Conservation (phyloP, 2,329 filamentous ascomycete species). For the Aspergillus sp. region DNA sequence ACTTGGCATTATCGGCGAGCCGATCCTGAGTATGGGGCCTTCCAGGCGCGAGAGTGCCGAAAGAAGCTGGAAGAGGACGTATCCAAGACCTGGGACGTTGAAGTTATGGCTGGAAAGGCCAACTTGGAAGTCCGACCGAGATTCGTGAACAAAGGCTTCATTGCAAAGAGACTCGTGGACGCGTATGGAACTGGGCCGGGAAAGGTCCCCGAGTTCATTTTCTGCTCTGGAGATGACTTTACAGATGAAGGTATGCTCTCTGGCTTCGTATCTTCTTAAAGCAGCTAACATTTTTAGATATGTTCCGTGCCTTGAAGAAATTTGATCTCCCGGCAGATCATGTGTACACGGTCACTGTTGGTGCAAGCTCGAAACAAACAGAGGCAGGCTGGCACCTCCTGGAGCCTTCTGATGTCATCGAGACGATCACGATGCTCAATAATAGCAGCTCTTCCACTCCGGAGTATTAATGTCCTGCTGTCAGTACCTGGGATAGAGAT, state of each 20-base stretch:
- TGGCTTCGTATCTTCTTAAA: not conserved
- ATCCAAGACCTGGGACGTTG: slow-evolving; percentile 80
- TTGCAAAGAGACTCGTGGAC: slow-evolving; percentile 79
- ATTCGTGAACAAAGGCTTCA: slow-evolving; percentile 98
- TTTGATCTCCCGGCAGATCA: slow-evolving; percentile 64
- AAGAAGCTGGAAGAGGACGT: slow-evolving; percentile 79
- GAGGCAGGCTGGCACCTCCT: slow-evolving; percentile 87
- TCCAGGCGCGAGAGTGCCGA: slow-evolving; percentile 80
- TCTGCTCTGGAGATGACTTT: slow-evolving; percentile 93
- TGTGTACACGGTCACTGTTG: slow-evolving; percentile 89
- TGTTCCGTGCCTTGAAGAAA: slow-evolving; percentile 78
- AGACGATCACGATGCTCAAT: slow-evolving; percentile 62
- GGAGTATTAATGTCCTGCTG: slow-evolving; percentile 28
- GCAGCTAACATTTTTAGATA: slow-evolving; percentile 53
- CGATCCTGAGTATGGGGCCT: slow-evolving; percentile 80
- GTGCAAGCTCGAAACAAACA: slow-evolving; percentile 88
- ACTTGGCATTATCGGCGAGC: slow-evolving; percentile 97
- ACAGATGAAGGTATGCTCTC: slow-evolving; percentile 82
- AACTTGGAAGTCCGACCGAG: slow-evolving; percentile 96
- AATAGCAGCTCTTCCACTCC: slow-evolving; percentile 48
- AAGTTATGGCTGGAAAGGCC: slow-evolving; percentile 96
- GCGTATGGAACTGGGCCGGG: slow-evolving; percentile 65
- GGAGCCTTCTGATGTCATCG: slow-evolving; percentile 86
- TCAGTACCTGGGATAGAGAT: not conserved
- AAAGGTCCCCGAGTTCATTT: slow-evolving; percentile 76